Conservation (phyloP, 2,329 filamentous ascomycete genomes). For the Monilinia vaccinii-corymbosi region DNA sequence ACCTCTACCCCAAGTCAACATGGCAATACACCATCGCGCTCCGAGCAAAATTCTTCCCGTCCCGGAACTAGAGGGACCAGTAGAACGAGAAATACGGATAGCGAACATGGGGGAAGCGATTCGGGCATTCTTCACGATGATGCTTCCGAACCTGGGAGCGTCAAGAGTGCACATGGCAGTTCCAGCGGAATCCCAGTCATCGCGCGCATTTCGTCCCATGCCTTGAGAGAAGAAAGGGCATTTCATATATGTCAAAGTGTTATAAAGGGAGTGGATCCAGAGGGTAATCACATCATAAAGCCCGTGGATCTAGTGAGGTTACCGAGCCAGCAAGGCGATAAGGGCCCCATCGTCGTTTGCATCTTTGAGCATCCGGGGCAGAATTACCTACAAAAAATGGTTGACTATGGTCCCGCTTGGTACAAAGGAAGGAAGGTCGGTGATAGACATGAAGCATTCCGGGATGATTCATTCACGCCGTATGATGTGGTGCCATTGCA, state of each 20-base stretch:
- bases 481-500: constrained; percentile 58
- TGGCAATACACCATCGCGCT: constrained; percentile 24
- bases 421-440: constrained; percentile 47
- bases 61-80: constrained; percentile 10
- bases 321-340: constrained; percentile 57
- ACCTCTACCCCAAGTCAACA: constrained; percentile 20
- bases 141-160: constrained; percentile 21
- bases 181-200: constrained; percentile 43
- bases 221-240: constrained; percentile 74
- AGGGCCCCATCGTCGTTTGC: constrained; percentile 62
- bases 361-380: constrained; percentile 72
- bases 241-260: constrained; percentile 75
- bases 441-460: constrained; percentile 33
- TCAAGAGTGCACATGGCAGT: neutral
- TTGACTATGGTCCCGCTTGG: constrained; percentile 71
- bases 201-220: constrained; percentile 74
- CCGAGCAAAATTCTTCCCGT: constrained; percentile 13
- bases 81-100: neutral
- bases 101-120: constrained; percentile 19
- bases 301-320: constrained; percentile 74
- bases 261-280: constrained; percentile 59
- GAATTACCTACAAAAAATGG: constrained; percentile 60
- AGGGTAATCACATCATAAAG: constrained; percentile 66
- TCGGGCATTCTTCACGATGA: constrained; percentile 10
- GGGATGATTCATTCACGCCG: constrained; percentile 33